Evolutionary conservation across 169 alveolate species (phyloP), one percentile per base, ranked within the genome.

Genomic region (Eimeria acervulina): DNA sequence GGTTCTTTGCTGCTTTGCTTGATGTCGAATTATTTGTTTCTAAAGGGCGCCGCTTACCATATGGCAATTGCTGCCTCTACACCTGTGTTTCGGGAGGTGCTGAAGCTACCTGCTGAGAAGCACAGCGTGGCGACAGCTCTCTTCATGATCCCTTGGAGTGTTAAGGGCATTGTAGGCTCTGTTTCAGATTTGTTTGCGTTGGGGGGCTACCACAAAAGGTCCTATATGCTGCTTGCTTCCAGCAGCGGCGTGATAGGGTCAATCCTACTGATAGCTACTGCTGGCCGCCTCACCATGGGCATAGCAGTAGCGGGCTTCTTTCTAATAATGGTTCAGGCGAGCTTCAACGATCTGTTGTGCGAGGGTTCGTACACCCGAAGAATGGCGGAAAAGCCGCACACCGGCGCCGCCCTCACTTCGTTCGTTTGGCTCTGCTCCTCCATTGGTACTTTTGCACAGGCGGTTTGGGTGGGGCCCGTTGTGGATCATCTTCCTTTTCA

Each of bases 381-480:
- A 19, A 94, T 94, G 96, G 92, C 95, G 40, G 95, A 94, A 76
- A 94, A 94, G 84, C 95, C 95, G 66, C 66, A 94, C 36, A 94
- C 95, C 38, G 96, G 96, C 15, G 94, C 96, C 0, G 94, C 90
- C 59, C 70, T 88, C 6, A 88, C 95, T 31, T 87, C 96, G 1
- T 88, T 42, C 76, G 96, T 94, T n/a, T 94, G 96, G 96, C 94
- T 94, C 5, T 81, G 96, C 59, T 52, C 91, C 90, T 87, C 87
- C 17, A 47, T 94, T 0, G 96, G 96, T 36, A 94, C 94, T 31
- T 76, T 94, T 13, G 38, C 88, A 19, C 94, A 90, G 23, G 96
- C 96, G 31, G 80, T 94, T 1, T 94, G 94, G 95, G 96, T 94
- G n/a, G 96, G 96, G 17, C 96, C 96, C 1, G 89, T 94, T 55